A percentile compares a stretch with the other conserved stretches of the same genome.
These are phyloP conservation scores for Lolium rigidum DNA, from an alignment of 176 grass and related monocot species.

Conservation along the genomic window DNA sequence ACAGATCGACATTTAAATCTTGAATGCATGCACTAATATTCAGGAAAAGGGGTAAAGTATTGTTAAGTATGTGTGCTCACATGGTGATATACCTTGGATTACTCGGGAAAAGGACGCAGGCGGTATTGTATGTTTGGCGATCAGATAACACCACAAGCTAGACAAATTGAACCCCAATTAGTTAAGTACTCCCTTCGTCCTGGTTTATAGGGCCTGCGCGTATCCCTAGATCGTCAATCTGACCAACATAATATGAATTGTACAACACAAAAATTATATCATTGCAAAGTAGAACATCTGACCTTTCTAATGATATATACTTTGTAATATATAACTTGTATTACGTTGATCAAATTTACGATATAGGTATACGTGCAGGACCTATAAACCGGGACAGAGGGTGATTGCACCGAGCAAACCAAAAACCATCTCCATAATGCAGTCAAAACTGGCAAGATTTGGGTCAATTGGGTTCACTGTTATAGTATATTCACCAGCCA, in stretches of 20 bases:
- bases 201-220: no score
- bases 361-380: no score
- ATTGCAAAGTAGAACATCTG: no score
- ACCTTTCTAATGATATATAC: no score
- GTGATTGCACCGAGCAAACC: not conserved
- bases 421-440: slow-evolving; percentile 2
- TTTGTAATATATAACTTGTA: no score
- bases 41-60: not conserved
- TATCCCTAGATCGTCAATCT: no score
- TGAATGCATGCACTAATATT: not conserved
- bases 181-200: not conserved
- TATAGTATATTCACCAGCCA: no score
- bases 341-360: no score
- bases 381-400: no score
- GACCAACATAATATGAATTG: no score
- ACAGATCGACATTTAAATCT: not conserved
- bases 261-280: no score
- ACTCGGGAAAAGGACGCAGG: not conserved
- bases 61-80: not conserved
- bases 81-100: slow-evolving; percentile 9
- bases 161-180: slow-evolving; percentile 6
- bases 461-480: no score
- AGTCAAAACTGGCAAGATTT: not conserved
- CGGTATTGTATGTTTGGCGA: not conserved
- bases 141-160: slow-evolving; percentile 23